Conservation (phyloP, 345 rosid species). For the Salix brachista region DNA sequence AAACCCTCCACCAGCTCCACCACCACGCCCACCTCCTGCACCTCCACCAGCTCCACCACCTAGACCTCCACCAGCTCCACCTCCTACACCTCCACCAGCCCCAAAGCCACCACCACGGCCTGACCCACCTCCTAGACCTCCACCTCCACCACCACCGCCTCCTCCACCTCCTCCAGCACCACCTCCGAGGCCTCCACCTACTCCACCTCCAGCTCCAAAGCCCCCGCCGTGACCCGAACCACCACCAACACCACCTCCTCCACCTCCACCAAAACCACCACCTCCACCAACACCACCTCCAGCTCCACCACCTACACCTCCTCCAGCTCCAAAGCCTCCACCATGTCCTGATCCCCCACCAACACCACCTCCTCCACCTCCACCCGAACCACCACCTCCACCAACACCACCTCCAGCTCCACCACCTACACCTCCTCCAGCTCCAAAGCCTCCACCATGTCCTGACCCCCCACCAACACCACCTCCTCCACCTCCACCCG, state of each 20-base stretch:
- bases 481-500: background rate
- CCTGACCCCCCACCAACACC: background rate
- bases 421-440: slow-evolving; percentile 16
- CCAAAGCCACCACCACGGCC: no score
- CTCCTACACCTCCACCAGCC: slow-evolving; percentile 8
- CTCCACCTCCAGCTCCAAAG: slow-evolving; percentile 10
- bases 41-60: slow-evolving; percentile 7
- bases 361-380: slow-evolving; percentile 15
- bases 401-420: slow-evolving; percentile 41
- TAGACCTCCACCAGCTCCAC: background rate
- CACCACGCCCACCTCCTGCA: background rate
- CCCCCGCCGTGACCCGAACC: slow-evolving; percentile 6
- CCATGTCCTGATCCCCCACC: background rate
- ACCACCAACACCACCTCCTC: slow-evolving; percentile 3
- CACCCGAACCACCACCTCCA: slow-evolving; percentile 45
- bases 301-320: slow-evolving; percentile 1
- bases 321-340: slow-evolving; percentile 9
- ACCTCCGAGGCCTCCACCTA: background rate
- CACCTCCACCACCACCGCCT: background rate
- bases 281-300: background rate
- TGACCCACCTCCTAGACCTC: slow-evolving; percentile 9
- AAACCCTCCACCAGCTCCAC: slow-evolving; percentile 3
- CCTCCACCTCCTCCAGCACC: background rate
- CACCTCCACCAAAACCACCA: background rate
- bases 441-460: background rate